Evolutionary conservation across 2,329 filamentous ascomycete genomes (phyloP), one percentile per base, ranked within the genome.

Genomic region (Orbilia javanica): DNA sequence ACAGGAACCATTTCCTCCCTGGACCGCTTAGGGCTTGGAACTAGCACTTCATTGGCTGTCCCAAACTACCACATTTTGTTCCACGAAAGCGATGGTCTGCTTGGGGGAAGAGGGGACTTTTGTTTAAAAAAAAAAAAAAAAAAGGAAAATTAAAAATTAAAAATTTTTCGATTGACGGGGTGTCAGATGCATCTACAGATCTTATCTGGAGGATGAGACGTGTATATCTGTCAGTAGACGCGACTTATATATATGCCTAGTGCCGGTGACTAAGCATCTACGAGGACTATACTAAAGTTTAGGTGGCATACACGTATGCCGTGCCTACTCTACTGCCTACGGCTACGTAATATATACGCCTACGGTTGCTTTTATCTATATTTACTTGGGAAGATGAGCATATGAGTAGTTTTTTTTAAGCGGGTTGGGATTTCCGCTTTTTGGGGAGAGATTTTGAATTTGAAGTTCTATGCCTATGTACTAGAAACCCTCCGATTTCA

Each of bases 61-160:
- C 42, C 34, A 66, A 60, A 50, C 55, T 65, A 73, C 60, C 69
- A 73, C 69, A 73, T 29, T 25, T n/a, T 34, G 20, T 22, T 57
- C 22, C 20, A 62, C 44, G 18, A 48, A 18, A 27, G 8, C 31
- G 55, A 62, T 42, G 55, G 22, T 22, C 57, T n/a, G 18, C 4
- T 10, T 44, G 18, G 42, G 15, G 42, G 42, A 20, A 20, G 42
- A 44, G n/a, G 39, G 15, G 25, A 7, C 55, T n/a, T n/a, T n/a
- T n/a, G n/a, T n/a, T n/a, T 7, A 62, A 62, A 62, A 42, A 34
- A 34, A 34, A 34, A 34, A 44, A 44, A n/a, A 2, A n/a, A 2
- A 4, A 18, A 44, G 11, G n/a, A 44, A 44, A 44, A 44, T n/a
- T n/a, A 44, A 44, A 44, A 13, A 3, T 44, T 5, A 42, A 42